Evolutionary conservation across 2,329 filamentous ascomycete species (phyloP), one percentile per base, ranked within the genome.

Genomic region (Penicillium verrucosum): DNA sequence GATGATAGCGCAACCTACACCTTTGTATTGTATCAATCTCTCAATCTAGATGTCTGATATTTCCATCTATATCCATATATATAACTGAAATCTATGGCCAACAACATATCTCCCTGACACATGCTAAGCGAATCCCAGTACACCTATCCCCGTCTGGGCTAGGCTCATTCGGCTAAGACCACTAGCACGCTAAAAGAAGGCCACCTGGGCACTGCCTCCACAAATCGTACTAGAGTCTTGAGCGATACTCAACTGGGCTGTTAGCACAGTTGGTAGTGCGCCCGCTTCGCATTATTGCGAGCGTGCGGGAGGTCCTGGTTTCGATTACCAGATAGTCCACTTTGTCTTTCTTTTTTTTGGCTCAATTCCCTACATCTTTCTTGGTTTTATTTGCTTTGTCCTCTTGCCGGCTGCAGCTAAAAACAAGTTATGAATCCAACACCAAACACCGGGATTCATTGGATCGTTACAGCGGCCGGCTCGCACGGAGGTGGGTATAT

Each of bases 271-370:
- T 41, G 48, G 46, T 41, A 58, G 48, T 55, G 52, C 52, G 52
- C 71, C 65, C 71, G 69, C 72, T 74, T 74, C 74, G 73, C 70
- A 74, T 54, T 6, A 44, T 21, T 48, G 51, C 51, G 51, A 54
- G 51, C 51, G 51, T 76, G 73, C 71, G 73, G 68, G 74, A 69
- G 73, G 73, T 74, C 73, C 70, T 67, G 72, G 72, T 73, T 75
- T 76, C 72, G 73, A 77, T 77, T 77, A 74, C 74, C 75, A 68
- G 73, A 71, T 68, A 72, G 73, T 76, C 75, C 74, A 76, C 56
- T 51, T 51, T 60, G 52, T 54, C 40, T 34, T 44, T 6, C 45
- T n/a, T 34, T 46, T 55, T 49, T 44, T 43, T 48, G 11, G n/a
- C 23, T 30, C 9, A 7, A 11, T 48, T 10, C 5, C 11, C 14